A percentile compares a stretch with the other conserved stretches of the same genome.
Evolutionary conservation across 192 early-diverging fungal genomes (phyloP).

Genomic region (Coemansia sp.): DNA sequence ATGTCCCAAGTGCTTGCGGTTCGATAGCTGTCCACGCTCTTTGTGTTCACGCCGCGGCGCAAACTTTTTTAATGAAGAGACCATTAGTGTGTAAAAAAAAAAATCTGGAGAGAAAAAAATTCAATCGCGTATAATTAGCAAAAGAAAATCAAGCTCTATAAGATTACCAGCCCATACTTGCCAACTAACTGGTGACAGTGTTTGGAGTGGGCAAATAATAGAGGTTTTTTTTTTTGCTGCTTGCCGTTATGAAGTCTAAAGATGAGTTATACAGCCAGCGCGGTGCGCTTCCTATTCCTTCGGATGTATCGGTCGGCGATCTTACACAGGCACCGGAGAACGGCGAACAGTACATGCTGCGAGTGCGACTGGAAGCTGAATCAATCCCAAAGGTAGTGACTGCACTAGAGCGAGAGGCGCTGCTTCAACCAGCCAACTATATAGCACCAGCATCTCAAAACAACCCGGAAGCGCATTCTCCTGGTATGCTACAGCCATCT

Average conservation of each 20-base stretch:
- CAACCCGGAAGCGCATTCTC: background rate
- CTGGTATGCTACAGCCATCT: constrained; percentile 11
- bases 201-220: no score
- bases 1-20: constrained; percentile 67
- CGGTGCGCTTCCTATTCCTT: constrained; percentile 33
- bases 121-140: no score
- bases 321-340: constrained; percentile 26
- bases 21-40: constrained; percentile 75
- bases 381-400: constrained; percentile 23
- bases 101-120: background rate
- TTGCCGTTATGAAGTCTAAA: constrained; percentile 1
- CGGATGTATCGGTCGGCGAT: constrained; percentile 19
- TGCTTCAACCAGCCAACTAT: background rate
- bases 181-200: no score
- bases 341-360: constrained; percentile 50
- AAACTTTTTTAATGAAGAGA: constrained; percentile 76
- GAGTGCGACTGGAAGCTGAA: constrained; percentile 31
- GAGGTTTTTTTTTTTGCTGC: no score
- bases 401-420: constrained; percentile 16
- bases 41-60: constrained; percentile 84
- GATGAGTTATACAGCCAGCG: constrained; percentile 21
- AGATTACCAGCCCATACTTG: no score
- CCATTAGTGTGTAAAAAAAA: constrained; percentile 15
- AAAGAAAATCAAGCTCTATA: no score
- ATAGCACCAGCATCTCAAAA: background rate